Base-by-base conservation (phyloP, 1,284 basidiomycete genomes). In the Leccinum fuscescens region DNA sequence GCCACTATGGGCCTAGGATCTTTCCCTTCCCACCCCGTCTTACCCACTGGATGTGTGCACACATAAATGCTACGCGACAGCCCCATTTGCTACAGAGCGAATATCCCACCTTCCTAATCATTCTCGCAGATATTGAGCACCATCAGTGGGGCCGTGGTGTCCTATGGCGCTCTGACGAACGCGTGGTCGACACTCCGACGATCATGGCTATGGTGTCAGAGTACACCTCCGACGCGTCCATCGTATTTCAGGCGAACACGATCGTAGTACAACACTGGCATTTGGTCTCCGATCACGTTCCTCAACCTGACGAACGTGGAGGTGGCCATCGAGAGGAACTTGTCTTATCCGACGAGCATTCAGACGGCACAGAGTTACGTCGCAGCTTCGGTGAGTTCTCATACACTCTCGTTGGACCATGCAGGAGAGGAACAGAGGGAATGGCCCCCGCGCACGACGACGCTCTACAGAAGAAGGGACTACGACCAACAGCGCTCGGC, bases 271-370 rank as follows among this genome's bases (percentile, higher is more conserved):
- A 87, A 86, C 31, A 31, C 31, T 31, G 31, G 31, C 65, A 79
- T 86, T 8, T 82, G 80, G 62, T 82, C 80, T 3, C 81, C 85
- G 2, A 76, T 86, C 69, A 80, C 76, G 58, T 87, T 87, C 61
- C 82, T 84, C 0, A 69, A 65, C 0, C 68, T 87, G 57, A 81
- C 76, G 51, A 86, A 86, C 64, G 83, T 86, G 20, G 82, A 85
- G 62, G 74, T 86, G 24, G 71, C 72, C 17, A 78, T 87, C 58
- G 80, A 86, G 61, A 85, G 86, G 2, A 87, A 87, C 61, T 61
- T 86, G 59, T 82, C 80, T 4, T 84, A 83, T 64, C 83, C 84
- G 1, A 72, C 68, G 6, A 78, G 82, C 73, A 81, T 87, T 59
- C 58, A 80, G n/a, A 76, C 78, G 5, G 76, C 86, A 35, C 85